phyloP scores from a whole-genome alignment of 176 grass and related monocot species.

The Ampelocalamus luodianensis region DNA sequence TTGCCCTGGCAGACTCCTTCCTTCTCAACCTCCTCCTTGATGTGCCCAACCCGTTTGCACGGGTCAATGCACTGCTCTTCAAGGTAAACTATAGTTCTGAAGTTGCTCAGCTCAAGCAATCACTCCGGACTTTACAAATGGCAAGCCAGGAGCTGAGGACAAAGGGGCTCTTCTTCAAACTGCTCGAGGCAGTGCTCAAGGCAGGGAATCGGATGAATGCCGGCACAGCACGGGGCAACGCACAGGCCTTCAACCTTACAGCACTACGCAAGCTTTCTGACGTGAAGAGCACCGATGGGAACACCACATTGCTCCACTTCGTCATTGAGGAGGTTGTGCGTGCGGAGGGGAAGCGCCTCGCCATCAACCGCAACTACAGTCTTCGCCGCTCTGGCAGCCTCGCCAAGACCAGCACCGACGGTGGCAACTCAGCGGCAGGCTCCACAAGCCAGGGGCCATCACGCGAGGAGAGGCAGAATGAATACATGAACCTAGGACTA shows the following conservation, averaged over 20 bases:
- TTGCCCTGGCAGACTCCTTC: constrained; percentile 76
- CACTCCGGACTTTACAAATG: constrained; percentile 60
- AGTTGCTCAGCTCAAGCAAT: constrained; percentile 64
- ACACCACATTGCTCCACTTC: constrained; percentile 84
- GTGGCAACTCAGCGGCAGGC: constrained; percentile 39
- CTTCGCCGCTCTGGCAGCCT: constrained; percentile 69
- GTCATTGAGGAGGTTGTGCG: constrained; percentile 86
- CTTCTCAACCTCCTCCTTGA: constrained; percentile 70
- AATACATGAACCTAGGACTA: constrained; percentile 84
- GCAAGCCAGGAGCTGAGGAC: constrained; percentile 88
- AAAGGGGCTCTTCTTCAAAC: constrained; percentile 81
- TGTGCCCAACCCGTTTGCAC: constrained; percentile 67
- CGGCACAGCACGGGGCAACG: constrained; percentile 87
- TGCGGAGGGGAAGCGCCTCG: constrained; percentile 78
- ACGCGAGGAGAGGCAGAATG: constrained; percentile 78
- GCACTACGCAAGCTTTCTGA: constrained; percentile 85
- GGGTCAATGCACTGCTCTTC: constrained; percentile 74
- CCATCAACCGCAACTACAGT: constrained; percentile 74
- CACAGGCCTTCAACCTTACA: constrained; percentile 89
- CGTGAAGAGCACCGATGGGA: constrained; percentile 90
- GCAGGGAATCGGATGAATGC: constrained; percentile 97
- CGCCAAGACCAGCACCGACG: constrained; percentile 31
- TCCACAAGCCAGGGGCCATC: constrained; percentile 42
- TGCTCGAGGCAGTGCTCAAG: constrained; percentile 97
- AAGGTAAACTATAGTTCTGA: constrained; percentile 74